A percentile compares a stretch with the other conserved stretches of the same genome.
Conservation (phyloP, 352 stramenopile genomes). For the Globisporangium cystogenes region DNA sequence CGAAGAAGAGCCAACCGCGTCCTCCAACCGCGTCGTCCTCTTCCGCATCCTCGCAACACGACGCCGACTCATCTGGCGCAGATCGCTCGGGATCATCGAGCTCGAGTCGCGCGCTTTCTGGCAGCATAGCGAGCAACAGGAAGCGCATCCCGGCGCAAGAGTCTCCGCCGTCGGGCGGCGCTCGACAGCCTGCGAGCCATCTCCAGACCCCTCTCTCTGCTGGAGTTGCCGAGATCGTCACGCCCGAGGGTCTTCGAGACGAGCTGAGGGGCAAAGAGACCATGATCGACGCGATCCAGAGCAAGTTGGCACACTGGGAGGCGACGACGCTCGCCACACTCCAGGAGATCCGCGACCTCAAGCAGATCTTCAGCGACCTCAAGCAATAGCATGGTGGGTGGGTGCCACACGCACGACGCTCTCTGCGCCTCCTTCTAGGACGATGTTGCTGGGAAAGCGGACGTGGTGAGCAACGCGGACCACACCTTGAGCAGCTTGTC, state of each 20-base stretch:
- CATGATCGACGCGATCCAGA: conserved; percentile 42
- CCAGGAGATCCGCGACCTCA: conserved; percentile 70
- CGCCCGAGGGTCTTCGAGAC: conserved; percentile 17
- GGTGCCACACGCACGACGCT: neutral
- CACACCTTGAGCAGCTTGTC: conserved; percentile 77
- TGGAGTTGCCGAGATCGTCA: conserved; percentile 13
- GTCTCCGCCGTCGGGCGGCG: neutral
- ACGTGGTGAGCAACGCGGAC: conserved; percentile 8
- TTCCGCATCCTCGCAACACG: neutral
- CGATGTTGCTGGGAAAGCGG: neutral
- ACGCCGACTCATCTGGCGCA: neutral
- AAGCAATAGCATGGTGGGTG: conserved; percentile 11
- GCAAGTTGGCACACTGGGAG: conserved; percentile 60
- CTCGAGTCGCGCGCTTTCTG: conserved; percentile 23
- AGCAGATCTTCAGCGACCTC: conserved; percentile 52
- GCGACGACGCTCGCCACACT: conserved; percentile 51
- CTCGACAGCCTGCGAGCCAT: conserved; percentile 4
- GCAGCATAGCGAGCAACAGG: conserved; percentile 58
- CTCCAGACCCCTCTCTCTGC: conserved; percentile 42
- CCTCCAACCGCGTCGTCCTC: conserved; percentile 1
- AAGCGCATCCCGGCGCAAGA: conserved; percentile 32
- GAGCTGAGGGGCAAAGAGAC: conserved; percentile 33
- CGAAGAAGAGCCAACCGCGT: conserved; percentile 6
- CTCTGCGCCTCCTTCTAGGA: neutral
- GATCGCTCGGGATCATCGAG: conserved; percentile 5